A percentile compares a stretch with the other conserved stretches of the same genome.
Evolutionary conservation across 345 rosid species (phyloP).

Genomic region (Physaria fendleri): DNA sequence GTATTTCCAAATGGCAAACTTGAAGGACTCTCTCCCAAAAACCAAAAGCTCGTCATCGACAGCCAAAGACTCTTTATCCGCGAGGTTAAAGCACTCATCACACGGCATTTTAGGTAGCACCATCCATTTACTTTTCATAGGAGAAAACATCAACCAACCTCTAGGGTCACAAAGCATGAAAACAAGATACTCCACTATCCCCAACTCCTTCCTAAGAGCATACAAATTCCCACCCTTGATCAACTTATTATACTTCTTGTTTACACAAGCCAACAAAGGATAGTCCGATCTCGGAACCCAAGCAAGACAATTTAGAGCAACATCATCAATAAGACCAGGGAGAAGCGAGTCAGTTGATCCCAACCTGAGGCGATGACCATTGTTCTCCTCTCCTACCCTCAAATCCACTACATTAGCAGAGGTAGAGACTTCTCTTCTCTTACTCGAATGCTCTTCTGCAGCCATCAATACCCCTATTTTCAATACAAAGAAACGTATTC

Average conservation of each 20-base stretch:
- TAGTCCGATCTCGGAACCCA: slow-evolving; percentile 53
- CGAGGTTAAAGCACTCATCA: slow-evolving; percentile 72
- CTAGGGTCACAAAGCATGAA: slow-evolving; percentile 72
- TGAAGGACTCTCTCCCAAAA: slow-evolving; percentile 62
- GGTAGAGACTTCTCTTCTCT: slow-evolving; percentile 32
- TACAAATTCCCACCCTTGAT: slow-evolving; percentile 46
- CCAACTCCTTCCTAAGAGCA: slow-evolving; percentile 49
- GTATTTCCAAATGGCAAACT: slow-evolving; percentile 75
- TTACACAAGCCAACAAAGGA: slow-evolving; percentile 47
- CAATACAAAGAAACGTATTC: slow-evolving; percentile 16
- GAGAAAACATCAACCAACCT: slow-evolving; percentile 75
- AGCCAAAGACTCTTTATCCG: slow-evolving; percentile 79
- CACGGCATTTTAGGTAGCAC: slow-evolving; percentile 73
- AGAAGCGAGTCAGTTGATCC: slow-evolving; percentile 66
- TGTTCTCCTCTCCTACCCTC: slow-evolving; percentile 42
- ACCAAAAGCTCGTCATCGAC: slow-evolving; percentile 69
- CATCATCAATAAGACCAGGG: slow-evolving; percentile 77
- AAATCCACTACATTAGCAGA: slow-evolving; percentile 1
- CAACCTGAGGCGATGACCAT: slow-evolving; percentile 37
- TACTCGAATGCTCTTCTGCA: slow-evolving; percentile 25
- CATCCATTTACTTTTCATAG: slow-evolving; percentile 58
- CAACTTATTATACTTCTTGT: slow-evolving; percentile 49
- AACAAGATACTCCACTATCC: slow-evolving; percentile 54
- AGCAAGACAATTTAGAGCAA: slow-evolving; percentile 62
- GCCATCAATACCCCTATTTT: slow-evolving; percentile 28